A percentile compares a stretch with the other conserved stretches of the same genome.
Conservation (phyloP, 805 yeast genomes). For the Wickerhamiella allomyrinae region DNA sequence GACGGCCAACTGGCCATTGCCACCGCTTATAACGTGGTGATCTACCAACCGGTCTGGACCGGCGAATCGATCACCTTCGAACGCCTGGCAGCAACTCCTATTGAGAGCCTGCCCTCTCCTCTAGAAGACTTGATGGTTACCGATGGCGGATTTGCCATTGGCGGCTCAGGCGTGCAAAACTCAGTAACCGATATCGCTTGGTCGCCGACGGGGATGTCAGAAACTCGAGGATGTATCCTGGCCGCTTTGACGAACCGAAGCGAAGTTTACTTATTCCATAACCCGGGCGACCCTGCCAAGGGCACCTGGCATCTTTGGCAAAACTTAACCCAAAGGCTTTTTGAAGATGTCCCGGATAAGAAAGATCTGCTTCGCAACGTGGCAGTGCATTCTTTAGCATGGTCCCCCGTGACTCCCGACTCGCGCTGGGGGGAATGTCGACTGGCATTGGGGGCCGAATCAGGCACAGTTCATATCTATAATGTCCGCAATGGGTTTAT, state of each 20-base stretch:
- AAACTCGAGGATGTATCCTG: slow-evolving; percentile 2
- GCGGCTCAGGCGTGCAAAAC: background rate
- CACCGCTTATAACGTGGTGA: background rate
- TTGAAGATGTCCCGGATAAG: background rate
- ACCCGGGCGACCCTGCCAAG: background rate
- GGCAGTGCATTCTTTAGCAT: background rate
- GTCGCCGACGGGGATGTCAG: slow-evolving; percentile 4
- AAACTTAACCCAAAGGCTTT: background rate
- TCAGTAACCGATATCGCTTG: slow-evolving; percentile 3
- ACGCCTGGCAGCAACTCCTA: background rate
- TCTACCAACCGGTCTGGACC: slow-evolving; percentile 1
- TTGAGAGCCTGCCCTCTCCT: background rate
- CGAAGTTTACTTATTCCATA: background rate
- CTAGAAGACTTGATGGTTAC: background rate
- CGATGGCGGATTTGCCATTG: background rate
- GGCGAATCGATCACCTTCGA: background rate
- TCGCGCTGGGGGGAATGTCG: background rate
- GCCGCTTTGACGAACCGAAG: slow-evolving; percentile 2
- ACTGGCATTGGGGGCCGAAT: background rate
- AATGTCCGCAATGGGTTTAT: background rate
- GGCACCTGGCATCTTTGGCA: background rate
- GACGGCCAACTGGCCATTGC: slow-evolving; percentile 6
- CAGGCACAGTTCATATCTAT: background rate
- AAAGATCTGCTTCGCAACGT: background rate
- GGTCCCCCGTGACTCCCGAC: background rate